These are phyloP conservation scores for Metschnikowia dekortorum DNA, from an alignment of 805 yeast genomes.

Conservation along the genomic window DNA sequence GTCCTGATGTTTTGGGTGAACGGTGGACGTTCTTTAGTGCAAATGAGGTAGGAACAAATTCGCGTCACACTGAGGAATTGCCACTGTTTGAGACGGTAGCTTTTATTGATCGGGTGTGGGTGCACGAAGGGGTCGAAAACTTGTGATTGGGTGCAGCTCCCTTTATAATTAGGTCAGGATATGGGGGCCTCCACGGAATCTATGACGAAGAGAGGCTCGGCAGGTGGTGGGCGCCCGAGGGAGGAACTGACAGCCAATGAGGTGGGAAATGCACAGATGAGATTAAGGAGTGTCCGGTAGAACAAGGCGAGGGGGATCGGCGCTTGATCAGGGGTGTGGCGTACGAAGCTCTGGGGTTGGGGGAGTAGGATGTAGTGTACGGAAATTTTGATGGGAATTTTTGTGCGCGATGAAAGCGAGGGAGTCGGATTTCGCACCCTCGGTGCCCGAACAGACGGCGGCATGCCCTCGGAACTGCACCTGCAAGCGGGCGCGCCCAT, in stretches of 20 bases:
- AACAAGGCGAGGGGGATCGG: not conserved
- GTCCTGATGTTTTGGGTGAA: no score
- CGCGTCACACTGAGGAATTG: no score
- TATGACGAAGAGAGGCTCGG: not conserved
- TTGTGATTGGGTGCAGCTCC: not conserved
- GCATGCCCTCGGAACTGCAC: not conserved
- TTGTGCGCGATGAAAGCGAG: conserved; percentile 5
- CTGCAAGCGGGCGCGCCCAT: not conserved
- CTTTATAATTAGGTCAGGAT: not conserved
- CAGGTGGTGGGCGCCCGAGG: not conserved
- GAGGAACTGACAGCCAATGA: not conserved
- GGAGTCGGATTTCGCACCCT: not conserved
- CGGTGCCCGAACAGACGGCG: not conserved
- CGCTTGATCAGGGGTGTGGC: not conserved
- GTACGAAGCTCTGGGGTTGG: not conserved
- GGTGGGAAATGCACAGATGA: not conserved
- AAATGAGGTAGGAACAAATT: no score
- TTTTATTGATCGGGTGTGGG: not conserved
- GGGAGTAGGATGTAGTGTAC: not conserved
- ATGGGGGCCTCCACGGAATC: not conserved
- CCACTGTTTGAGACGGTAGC: no score
- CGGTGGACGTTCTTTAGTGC: no score
- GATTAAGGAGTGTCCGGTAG: not conserved
- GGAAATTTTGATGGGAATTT: conserved; percentile 3
- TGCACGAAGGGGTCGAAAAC: not conserved